Evolutionary conservation across 352 stramenopile genomes (phyloP).

Genomic region (Peronospora belbahrii): DNA sequence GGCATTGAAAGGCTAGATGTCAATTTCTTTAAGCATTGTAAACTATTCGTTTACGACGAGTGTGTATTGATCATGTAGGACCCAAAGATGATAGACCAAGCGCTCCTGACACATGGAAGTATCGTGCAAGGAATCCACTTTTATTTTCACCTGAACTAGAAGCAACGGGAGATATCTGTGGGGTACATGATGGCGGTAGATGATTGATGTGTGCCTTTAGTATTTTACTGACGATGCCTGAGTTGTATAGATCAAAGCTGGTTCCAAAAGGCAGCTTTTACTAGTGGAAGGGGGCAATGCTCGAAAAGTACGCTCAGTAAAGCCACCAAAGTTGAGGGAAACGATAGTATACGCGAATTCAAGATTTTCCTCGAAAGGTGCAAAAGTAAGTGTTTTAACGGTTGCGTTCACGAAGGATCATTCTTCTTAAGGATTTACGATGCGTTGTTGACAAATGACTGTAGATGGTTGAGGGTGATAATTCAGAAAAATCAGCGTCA

Average conservation of each 20-base stretch:
- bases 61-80: conserved; percentile 22
- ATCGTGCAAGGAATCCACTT: conserved; percentile 65
- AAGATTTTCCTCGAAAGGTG: conserved; percentile 34
- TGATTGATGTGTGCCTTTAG: neutral
- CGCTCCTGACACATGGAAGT: conserved; percentile 67
- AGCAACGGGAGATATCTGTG: conserved; percentile 49
- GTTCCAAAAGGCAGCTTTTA: conserved; percentile 14
- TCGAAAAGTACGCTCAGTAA: conserved; percentile 15
- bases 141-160: conserved; percentile 67
- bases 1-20: conserved; percentile 38
- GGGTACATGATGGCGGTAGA: conserved; percentile 24
- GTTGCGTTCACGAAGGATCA: neutral
- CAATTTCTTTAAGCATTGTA: neutral
- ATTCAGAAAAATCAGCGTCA: neutral
- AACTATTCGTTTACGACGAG: neutral
- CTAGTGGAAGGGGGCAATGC: too few relatives aligned
- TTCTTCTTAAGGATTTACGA: neutral
- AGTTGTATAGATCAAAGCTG: conserved; percentile 20
- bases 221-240: neutral
- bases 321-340: conserved; percentile 27
- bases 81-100: conserved; percentile 48
- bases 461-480: neutral
- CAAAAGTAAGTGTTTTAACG: conserved; percentile 14
- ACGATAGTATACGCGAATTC: conserved; percentile 72
- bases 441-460: neutral